Conservation (phyloP, 2,329 filamentous ascomycete genomes). For the Bipolaris gigantea region DNA sequence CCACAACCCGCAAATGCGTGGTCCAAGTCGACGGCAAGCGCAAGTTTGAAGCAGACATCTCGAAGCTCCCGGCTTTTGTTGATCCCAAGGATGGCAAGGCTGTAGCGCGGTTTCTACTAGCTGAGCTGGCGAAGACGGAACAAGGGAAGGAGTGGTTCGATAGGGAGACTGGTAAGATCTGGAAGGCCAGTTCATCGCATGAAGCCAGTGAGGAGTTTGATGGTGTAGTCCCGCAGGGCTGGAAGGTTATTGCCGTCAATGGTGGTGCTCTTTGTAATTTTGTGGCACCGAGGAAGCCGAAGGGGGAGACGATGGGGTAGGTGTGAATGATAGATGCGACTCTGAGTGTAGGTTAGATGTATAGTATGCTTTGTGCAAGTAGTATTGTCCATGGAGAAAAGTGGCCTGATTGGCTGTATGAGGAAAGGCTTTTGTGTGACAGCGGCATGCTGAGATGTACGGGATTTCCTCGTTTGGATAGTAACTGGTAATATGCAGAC, state of each 20-base stretch:
- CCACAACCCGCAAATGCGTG: slow-evolving; percentile 60
- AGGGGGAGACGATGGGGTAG: neutral
- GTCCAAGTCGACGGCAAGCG: slow-evolving; percentile 82
- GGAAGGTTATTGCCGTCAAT: slow-evolving; percentile 65
- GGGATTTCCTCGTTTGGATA: too few species aligned
- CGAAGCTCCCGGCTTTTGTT: slow-evolving; percentile 48
- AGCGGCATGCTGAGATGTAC: too few species aligned
- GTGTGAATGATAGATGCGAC: neutral
- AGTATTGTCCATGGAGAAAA: too few species aligned
- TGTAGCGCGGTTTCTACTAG: slow-evolving; percentile 63
- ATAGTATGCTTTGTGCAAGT: neutral
- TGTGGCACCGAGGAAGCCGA: slow-evolving; percentile 49
- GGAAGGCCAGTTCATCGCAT: slow-evolving; percentile 21
- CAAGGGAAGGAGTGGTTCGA: slow-evolving; percentile 61
- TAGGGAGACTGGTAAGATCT: slow-evolving; percentile 40
- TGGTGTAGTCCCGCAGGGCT: slow-evolving; percentile 23
- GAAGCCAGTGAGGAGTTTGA: slow-evolving; percentile 7
- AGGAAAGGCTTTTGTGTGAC: too few species aligned
- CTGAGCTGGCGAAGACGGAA: slow-evolving; percentile 62
- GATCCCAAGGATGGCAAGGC: slow-evolving; percentile 28
- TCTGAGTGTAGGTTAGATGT: neutral
- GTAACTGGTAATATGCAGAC: too few species aligned
- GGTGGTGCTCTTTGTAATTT: slow-evolving; percentile 74
- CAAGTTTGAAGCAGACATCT: slow-evolving; percentile 67
- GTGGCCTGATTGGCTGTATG: too few species aligned